Conservation (phyloP, 306 rosid species). For the Vigna radiata region DNA sequence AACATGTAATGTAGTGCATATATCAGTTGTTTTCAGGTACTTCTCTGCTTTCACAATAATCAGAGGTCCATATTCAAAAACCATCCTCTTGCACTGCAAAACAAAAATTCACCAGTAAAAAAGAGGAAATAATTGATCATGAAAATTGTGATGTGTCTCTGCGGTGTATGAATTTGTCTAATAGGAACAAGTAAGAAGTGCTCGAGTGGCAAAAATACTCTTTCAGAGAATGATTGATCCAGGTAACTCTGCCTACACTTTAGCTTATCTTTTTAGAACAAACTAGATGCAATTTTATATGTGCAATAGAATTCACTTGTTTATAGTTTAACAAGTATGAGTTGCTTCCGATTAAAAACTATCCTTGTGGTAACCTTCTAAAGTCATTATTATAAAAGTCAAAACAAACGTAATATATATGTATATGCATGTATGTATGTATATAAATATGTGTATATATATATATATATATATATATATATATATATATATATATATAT, state of each 20-base stretch:
- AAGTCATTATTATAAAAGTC: too few relatives aligned
- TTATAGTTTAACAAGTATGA: too few relatives aligned
- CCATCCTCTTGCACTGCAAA: constrained; percentile 85
- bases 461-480: too few relatives aligned
- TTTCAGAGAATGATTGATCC: not conserved
- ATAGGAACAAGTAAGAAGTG: not conserved
- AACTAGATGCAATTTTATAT: not conserved
- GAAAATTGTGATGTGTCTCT: not conserved
- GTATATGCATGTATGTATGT: too few relatives aligned
- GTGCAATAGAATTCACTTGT: not conserved
- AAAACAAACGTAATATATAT: too few relatives aligned
- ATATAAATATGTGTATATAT: too few relatives aligned
- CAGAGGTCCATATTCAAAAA: constrained; percentile 80
- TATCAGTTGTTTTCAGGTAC: constrained; percentile 66
- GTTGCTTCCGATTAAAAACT: too few relatives aligned
- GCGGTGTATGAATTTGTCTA: not conserved
- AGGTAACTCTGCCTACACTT: not conserved
- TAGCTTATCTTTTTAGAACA: not conserved
- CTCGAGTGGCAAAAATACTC: not conserved
- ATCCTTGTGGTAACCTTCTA: too few relatives aligned
- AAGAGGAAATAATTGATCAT: not conserved
- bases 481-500: too few relatives aligned
- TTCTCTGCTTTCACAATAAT: constrained; percentile 72
- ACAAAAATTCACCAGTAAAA: not conserved
- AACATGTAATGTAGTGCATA: constrained; percentile 75